Evolutionary conservation across 495 filamentous ascomycete genomes (phyloP), one percentile per base, ranked within the genome.

Genomic region (Darksidea phi): DNA sequence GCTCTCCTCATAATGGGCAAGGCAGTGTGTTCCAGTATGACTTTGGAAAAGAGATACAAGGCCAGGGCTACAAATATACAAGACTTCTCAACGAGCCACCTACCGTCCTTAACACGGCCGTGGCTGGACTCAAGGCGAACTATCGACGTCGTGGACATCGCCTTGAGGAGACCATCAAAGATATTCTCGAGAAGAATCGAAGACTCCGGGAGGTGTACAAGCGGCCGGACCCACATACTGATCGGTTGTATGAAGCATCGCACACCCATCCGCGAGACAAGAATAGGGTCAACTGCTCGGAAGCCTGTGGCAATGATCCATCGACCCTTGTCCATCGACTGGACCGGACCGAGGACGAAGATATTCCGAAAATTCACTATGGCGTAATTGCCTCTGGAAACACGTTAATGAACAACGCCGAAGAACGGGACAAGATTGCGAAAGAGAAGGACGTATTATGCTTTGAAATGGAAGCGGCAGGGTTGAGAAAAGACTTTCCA

Each of bases 51-150:
- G 28, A 3, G 10, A 32, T 32, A 3, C 28, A 32, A 10, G 28
- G 10, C 28, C 3, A 32, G 10, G 28, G 10, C 4, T 32, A 4
- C 10, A 32, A 32, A 32, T 1, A 8, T 8, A 58, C 42, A 26
- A 59, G 55, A 11, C 57, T 28, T 36, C 61, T 70, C 0, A 63
- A 71, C 20, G 43, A 38, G 13, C 72, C 71, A 15, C 70, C 67
- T 13, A 52, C 37, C 15, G 1, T 68, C 8, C 51, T 72, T 15
- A 50, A 58, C n/a, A 64, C 48, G 17, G 71, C 73, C 13, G 21
- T 73, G 6, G 43, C 32, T 24, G 67, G 43, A 25, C 56, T 70
- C 21, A 34, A 68, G 45, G 68, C 70, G 21, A 6, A 70, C 25
- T 54, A 68, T 55, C 52, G 57, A 50, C 59, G 23, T 28, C 45